phyloP scores from a whole-genome alignment of 2,329 filamentous ascomycete species.

The Rutstroemia sp. region DNA sequence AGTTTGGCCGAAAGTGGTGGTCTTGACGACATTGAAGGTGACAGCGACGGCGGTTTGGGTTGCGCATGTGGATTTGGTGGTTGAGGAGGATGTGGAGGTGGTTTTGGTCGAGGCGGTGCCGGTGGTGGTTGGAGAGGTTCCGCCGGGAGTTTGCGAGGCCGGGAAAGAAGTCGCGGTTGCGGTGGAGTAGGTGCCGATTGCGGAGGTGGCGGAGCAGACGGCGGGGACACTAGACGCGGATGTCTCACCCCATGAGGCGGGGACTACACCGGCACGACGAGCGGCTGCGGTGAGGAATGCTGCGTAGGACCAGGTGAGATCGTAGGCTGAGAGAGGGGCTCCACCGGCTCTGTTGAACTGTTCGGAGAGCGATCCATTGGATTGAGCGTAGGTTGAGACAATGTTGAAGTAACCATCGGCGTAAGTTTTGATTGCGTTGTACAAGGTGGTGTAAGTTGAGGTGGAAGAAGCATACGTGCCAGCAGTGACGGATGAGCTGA shows the following conservation, averaged over 20 bases:
- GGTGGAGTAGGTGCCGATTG: conserved; percentile 43
- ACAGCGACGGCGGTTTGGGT: conserved; percentile 45
- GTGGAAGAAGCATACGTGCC: conserved; percentile 59
- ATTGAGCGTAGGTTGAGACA: conserved; percentile 41
- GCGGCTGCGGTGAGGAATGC: conserved; percentile 57
- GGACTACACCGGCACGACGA: conserved; percentile 47
- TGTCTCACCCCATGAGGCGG: conserved; percentile 47
- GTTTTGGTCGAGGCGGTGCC: conserved; percentile 10
- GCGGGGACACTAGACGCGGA: conserved; percentile 41
- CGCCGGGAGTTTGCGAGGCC: conserved; percentile 27
- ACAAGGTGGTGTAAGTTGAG: conserved; percentile 53
- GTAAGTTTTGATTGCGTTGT: conserved; percentile 56
- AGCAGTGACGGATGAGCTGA: conserved; percentile 47
- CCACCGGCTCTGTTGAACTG: conserved; percentile 53
- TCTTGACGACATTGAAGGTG: conserved; percentile 52
- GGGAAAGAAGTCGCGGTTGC: conserved; percentile 41
- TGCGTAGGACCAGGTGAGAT: conserved; percentile 70
- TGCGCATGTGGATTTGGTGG: conserved; percentile 34
- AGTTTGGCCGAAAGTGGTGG: conserved; percentile 53
- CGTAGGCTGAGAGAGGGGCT: conserved; percentile 51
- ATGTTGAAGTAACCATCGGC: conserved; percentile 48
- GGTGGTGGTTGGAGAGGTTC: conserved; percentile 7
- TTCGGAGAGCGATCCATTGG: conserved; percentile 59
- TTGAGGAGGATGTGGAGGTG: conserved; percentile 10
- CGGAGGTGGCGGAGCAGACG: conserved; percentile 40